phyloP scores from a whole-genome alignment of 345 rosid genomes.

The Lenwebbia sp. region DNA sequence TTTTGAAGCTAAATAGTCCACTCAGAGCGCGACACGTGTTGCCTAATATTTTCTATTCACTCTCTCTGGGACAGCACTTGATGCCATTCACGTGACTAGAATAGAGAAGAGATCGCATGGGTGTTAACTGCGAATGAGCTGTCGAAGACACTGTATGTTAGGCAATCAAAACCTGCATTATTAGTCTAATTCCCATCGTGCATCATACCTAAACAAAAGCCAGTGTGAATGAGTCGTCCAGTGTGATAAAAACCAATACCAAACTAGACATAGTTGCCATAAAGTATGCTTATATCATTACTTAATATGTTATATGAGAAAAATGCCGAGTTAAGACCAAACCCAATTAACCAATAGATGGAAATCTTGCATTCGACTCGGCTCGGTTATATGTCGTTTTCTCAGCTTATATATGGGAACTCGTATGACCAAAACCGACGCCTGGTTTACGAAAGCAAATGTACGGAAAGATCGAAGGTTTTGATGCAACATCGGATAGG shows the following conservation, averaged over 20 bases:
- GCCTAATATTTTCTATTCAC: too few relatives aligned
- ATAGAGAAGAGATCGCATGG: neutral
- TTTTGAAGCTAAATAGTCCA: too few relatives aligned
- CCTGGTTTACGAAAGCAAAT: neutral
- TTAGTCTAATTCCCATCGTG: neutral
- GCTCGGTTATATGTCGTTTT: neutral
- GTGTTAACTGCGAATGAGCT: neutral
- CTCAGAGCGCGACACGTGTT: too few relatives aligned
- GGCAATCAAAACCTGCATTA: neutral
- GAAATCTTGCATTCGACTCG: neutral
- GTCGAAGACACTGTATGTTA: neutral
- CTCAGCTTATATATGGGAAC: neutral
- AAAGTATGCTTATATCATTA: neutral
- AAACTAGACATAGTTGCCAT: neutral
- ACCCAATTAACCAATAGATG: neutral
- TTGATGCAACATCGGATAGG: neutral
- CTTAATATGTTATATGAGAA: neutral
- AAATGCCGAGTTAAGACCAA: neutral
- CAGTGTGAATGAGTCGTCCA: neutral
- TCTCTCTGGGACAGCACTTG: neutral
- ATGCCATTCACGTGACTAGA: neutral
- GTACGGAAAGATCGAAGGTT: neutral
- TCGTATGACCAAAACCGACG: neutral
- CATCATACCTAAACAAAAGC: neutral
- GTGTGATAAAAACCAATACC: neutral